phyloP scores from a whole-genome alignment of 768 basidiomycete species.

The Mrakia frigida region DNA sequence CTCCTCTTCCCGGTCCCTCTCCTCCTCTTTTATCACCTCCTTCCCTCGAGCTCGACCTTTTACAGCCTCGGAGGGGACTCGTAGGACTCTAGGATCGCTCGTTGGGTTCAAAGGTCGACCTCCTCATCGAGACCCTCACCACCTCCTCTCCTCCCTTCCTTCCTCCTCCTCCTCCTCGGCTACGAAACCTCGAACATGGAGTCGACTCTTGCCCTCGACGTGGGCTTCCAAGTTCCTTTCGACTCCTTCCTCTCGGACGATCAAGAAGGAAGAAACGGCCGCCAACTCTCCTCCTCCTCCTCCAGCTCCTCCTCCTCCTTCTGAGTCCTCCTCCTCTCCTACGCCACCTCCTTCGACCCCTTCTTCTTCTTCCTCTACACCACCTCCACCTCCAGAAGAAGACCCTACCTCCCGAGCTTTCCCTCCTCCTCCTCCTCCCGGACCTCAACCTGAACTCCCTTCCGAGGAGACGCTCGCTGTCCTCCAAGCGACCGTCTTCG shows the following conservation, averaged over 20 bases:
- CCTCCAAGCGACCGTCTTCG: conserved; percentile 3
- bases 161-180: neutral
- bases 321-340: neutral
- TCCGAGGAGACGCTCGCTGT: neutral
- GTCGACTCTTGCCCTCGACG: neutral
- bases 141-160: neutral
- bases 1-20: neutral
- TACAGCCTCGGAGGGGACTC: neutral
- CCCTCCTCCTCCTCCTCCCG: neutral
- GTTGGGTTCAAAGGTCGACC: neutral
- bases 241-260: neutral
- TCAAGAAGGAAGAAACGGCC: neutral
- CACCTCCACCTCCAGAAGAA: neutral
- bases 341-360: neutral
- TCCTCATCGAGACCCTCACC: neutral
- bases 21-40: neutral
- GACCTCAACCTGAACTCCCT: neutral
- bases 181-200: neutral
- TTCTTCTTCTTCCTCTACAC: neutral
- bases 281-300: neutral
- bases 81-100: neutral
- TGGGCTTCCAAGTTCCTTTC: neutral
- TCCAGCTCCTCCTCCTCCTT: neutral
- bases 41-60: neutral
- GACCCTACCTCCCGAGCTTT: neutral